Evolutionary conservation across 2,329 filamentous ascomycete genomes (phyloP).

Genomic region (Dactylellina sp.): DNA sequence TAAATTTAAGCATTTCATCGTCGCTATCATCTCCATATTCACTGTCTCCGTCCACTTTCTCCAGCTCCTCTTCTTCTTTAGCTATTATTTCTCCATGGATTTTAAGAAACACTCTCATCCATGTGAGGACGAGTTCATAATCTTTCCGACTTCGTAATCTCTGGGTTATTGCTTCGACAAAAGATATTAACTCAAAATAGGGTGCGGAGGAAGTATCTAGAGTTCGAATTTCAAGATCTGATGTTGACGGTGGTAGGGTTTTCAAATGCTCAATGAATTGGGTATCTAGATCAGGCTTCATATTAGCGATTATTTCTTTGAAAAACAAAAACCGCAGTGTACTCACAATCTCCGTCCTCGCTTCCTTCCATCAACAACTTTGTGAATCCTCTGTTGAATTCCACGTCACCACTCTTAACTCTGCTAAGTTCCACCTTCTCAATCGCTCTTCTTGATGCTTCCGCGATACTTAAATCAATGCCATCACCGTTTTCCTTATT

Average conservation of each 20-base stretch:
- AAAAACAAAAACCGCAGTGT: too few species aligned
- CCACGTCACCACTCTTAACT: constrained; percentile 73
- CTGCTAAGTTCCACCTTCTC: constrained; percentile 72
- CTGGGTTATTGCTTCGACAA: constrained; percentile 82
- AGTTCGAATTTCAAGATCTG: constrained; percentile 90
- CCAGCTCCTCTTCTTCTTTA: constrained; percentile 52
- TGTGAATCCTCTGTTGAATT: constrained; percentile 72
- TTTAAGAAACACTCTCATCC: constrained; percentile 94
- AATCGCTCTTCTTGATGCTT: constrained; percentile 42
- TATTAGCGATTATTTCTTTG: constrained; percentile 65
- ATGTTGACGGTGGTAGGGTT: constrained; percentile 81
- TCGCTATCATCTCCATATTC: constrained; percentile 66
- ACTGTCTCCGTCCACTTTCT: constrained; percentile 56
- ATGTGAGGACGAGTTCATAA: constrained; percentile 93
- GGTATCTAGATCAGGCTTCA: constrained; percentile 60
- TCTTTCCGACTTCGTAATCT: constrained; percentile 77
- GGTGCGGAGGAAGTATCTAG: constrained; percentile 67
- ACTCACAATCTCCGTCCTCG: constrained; percentile 72
- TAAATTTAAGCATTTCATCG: constrained; percentile 31
- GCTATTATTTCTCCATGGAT: constrained; percentile 76
- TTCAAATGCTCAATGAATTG: constrained; percentile 83
- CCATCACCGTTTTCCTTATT: constrained; percentile 64
- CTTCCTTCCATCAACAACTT: constrained; percentile 70
- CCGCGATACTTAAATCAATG: constrained; percentile 40
- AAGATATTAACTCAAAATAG: constrained; percentile 79